These are phyloP conservation scores for Lachancea meyersii DNA, from an alignment of 805 yeast species.

Conservation along the genomic window DNA sequence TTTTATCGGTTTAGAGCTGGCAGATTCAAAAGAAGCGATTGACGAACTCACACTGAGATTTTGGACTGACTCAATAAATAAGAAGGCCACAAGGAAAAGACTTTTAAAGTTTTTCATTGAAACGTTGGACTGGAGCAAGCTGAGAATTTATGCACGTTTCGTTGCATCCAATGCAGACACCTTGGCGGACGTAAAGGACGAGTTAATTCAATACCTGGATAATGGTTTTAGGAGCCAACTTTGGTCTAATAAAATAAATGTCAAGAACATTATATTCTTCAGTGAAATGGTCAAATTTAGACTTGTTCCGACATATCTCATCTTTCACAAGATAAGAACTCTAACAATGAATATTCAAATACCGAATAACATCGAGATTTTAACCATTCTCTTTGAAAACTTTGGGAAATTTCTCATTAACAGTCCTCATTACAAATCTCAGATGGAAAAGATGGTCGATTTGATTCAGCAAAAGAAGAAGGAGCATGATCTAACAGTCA, in stretches of 20 bases:
- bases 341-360: constrained; percentile 47
- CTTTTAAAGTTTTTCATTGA: constrained; percentile 51
- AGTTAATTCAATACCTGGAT: constrained; percentile 51
- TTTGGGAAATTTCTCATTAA: constrained; percentile 62
- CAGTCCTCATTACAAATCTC: constrained; percentile 47
- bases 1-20: constrained; percentile 38
- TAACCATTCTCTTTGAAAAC: constrained; percentile 64
- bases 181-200: constrained; percentile 46
- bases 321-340: constrained; percentile 65
- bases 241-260: constrained; percentile 45
- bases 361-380: constrained; percentile 59
- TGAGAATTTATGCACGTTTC: constrained; percentile 57
- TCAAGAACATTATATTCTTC: constrained; percentile 55
- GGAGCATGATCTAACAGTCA: constrained; percentile 44
- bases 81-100: constrained; percentile 65
- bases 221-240: constrained; percentile 55
- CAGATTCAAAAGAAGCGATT: constrained; percentile 42
- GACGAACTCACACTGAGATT: constrained; percentile 44
- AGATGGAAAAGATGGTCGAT: constrained; percentile 59
- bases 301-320: constrained; percentile 60
- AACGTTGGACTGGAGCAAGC: constrained; percentile 40
- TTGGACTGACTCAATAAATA: constrained; percentile 48
- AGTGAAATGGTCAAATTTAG: constrained; percentile 73
- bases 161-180: constrained; percentile 50
- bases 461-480: constrained; percentile 46